Evolutionary conservation across 2,329 filamentous ascomycete genomes (phyloP), one percentile per base, ranked within the genome.

Genomic region (Zarea fungicola): DNA sequence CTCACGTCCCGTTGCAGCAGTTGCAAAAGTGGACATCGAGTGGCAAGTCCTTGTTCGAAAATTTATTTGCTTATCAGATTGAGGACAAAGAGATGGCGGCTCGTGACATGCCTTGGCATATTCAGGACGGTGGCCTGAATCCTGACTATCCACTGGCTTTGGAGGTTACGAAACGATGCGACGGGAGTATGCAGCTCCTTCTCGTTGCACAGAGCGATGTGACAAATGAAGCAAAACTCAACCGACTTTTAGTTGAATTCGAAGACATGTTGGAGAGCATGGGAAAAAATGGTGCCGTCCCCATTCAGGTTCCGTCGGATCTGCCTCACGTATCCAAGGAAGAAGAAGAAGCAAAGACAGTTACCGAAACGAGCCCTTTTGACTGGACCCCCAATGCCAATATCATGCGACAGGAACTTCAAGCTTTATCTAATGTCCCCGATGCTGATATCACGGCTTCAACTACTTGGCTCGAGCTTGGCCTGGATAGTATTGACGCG

Each of bases 401-500:
- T 2, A 55, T 55, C 0, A 69, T 95, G 6, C 77, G 80, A 22
- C 63, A 72, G 4, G 82, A 86, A 57, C 75, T 96, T 36, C 78
- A 85, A 1, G 58, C 61, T 1, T 68, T 96, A 5, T 79, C 83
- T 1, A 76, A 74, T 0, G 60, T 83, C 0, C 61, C 76, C 0
- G 61, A 66, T 3, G 62, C 72, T 2, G 66, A 74, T 0, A 69
- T 96, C 31, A 63, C 68, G 2, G 76, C 79, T 44, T 65, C 72
- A 6, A 81, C 80, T 0, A 85, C 85, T 0, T 80, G 96, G 10
- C 83, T 95, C 32, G 83, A 92, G 56, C 75, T 96, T 26, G 91
- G 91, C 0, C 75, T 96, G 6, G 92, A 96, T 69, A 96, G 91
- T 59, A 95, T 96, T 50, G 91, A 96, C 64, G 80, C 86, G 2